Evolutionary conservation across 2,329 filamentous ascomycete genomes (phyloP), one percentile per base, ranked within the genome.

Genomic region (Colletotrichum chrysophilum): DNA sequence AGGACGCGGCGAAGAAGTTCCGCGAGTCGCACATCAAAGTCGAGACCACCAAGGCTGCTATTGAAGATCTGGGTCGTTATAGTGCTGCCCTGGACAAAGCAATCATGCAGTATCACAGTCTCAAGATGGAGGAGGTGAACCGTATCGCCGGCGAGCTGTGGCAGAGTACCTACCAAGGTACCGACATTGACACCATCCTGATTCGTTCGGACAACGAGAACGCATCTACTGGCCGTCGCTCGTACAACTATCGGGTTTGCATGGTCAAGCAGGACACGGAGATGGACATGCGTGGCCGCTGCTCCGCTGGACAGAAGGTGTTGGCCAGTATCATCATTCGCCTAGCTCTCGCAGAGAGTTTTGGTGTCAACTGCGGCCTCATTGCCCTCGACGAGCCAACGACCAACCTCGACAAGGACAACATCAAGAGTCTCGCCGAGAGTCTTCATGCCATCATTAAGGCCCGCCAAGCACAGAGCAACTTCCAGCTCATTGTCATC

Each of bases 121-220:
- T 98, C 82, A 99, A 99, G 88, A 99, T 99, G 97, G 95, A 97
- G 79, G 96, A 99, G 84, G 96, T 99, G 84, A 99, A 99, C 85
- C 91, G 93, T 72, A 98, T 98, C 83, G 94, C 97, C 66, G 95
- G 94, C 78, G 97, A 99, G 84, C 90, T 99, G n/a, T 99, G 97
- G 97, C 95, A 95, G 85, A 94, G 93, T 81, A 98, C 97, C 2
- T 99, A 99, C 85, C 95, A 97, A 83, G 97, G 97, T 78, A 98
- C 96, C 1, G 97, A 99, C 82, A 96, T 99, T 71, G 97, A 99
- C 87, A 97, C 95, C 2, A 98, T 99, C 82, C 91, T 97, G 81
- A 98, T 99, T 85, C 94, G 94, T 55, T 98, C 96, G 21, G 96
- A 98, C 84, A 94, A 93, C 80, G 97, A 98, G 83, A 74, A 70